These are phyloP conservation scores for Vachellia pachyceras DNA, from an alignment of 306 rosid species.

Conservation along the genomic window DNA sequence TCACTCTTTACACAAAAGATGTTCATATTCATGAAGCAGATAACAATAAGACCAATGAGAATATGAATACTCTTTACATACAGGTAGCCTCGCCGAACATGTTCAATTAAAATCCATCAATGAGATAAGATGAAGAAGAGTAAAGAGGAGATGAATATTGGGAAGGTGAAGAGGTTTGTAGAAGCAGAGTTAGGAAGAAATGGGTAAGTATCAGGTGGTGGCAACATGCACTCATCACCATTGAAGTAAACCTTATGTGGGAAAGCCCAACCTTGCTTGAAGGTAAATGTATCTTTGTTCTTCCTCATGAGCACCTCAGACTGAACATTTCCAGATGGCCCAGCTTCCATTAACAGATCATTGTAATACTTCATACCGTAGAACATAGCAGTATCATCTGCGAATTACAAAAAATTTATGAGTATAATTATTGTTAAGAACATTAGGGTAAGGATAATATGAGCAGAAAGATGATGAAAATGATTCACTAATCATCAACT, in stretches of 20 bases:
- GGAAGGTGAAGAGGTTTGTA: slow-evolving; percentile 37
- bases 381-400: slow-evolving; percentile 98
- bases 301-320: slow-evolving; percentile 85
- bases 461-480: no score
- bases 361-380: slow-evolving; percentile 79
- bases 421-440: no score
- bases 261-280: slow-evolving; percentile 95
- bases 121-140: slow-evolving; percentile 56
- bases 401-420: slow-evolving; percentile 9
- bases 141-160: slow-evolving; percentile 47
- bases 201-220: slow-evolving; percentile 85
- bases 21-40: neutral
- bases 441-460: no score
- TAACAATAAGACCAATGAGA: neutral
- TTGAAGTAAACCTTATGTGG: slow-evolving; percentile 92
- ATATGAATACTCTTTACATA: no score
- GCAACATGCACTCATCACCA: slow-evolving; percentile 94
- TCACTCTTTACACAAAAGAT: slow-evolving; percentile 35
- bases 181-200: slow-evolving; percentile 73
- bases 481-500: no score
- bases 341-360: slow-evolving; percentile 86
- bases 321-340: slow-evolving; percentile 83
- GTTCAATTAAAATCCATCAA: slow-evolving; percentile 43
- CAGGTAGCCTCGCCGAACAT: slow-evolving; percentile 20
- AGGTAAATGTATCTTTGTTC: slow-evolving; percentile 71